Evolutionary conservation across 352 stramenopile species (phyloP).

Genomic region (Elongisporangium anandrum): DNA sequence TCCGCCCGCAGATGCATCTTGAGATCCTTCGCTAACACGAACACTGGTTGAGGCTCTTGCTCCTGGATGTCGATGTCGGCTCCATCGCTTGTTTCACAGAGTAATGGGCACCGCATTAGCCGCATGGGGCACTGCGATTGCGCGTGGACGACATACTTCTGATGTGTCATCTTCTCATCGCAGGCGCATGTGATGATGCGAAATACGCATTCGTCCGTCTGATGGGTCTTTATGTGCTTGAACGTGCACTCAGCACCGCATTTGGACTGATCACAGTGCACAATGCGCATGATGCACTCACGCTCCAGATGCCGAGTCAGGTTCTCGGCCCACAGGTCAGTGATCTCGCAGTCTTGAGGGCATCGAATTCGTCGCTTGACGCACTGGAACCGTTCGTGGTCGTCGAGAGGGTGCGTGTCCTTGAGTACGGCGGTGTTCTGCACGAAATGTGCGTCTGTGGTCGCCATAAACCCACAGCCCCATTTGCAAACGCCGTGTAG

Average conservation of each 20-base stretch:
- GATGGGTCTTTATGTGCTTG: conserved; percentile 20
- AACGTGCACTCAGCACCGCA: conserved; percentile 25
- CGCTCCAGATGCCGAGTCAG: conserved; percentile 24
- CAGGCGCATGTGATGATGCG: conserved; percentile 44
- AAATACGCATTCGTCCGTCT: conserved; percentile 36
- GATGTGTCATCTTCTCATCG: conserved; percentile 49
- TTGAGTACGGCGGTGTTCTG: conserved; percentile 18
- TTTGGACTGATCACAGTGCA: conserved; percentile 46
- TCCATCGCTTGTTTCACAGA: conserved; percentile 14
- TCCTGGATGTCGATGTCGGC: not conserved
- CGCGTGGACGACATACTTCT: conserved; percentile 43
- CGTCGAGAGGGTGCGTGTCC: conserved; percentile 28
- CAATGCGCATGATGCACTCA: conserved; percentile 34
- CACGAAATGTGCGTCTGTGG: conserved; percentile 20
- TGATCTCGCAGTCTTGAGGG: conserved; percentile 17
- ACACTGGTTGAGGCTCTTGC: no score
- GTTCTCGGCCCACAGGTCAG: conserved; percentile 42
- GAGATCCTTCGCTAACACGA: conserved; percentile 14
- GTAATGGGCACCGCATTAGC: conserved; percentile 43
- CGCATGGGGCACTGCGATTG: conserved; percentile 39
- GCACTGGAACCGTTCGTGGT: conserved; percentile 47
- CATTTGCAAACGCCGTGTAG: conserved; percentile 57
- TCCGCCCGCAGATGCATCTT: conserved; percentile 40
- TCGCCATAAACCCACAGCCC: conserved; percentile 56
- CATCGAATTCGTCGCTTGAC: conserved; percentile 26